Evolutionary conservation across 78 protist species (phyloP).

Genomic region (Cavenderia fasciculata): DNA sequence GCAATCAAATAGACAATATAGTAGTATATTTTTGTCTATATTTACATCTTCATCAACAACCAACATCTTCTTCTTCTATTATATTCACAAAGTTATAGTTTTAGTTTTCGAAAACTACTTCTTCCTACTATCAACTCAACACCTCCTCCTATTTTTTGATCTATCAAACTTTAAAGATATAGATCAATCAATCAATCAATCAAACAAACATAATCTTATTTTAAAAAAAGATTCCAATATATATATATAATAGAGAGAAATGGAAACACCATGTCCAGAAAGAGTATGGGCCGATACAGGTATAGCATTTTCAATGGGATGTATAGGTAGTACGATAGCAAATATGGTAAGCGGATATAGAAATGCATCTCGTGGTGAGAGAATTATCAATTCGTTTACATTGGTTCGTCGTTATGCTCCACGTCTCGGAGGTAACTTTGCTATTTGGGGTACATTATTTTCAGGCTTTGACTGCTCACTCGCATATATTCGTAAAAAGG

Average conservation of each 20-base stretch:
- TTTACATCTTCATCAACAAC: too few relatives aligned
- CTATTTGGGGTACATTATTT: constrained; percentile 45
- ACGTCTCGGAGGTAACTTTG: constrained; percentile 52
- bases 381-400: background rate
- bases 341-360: constrained; percentile 18
- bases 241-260: constrained; percentile 7
- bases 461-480: constrained; percentile 49
- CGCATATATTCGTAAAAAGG: constrained; percentile 42
- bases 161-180: background rate
- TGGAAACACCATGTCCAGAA: constrained; percentile 71
- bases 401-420: constrained; percentile 40
- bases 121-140: background rate
- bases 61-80: too few relatives aligned
- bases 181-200: background rate
- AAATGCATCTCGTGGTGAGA: constrained; percentile 22
- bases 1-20: too few relatives aligned
- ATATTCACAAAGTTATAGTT: too few relatives aligned
- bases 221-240: background rate
- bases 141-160: too few relatives aligned
- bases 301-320: constrained; percentile 55
- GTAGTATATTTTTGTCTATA: too few relatives aligned
- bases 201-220: background rate
- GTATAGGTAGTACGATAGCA: background rate
- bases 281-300: constrained; percentile 58
- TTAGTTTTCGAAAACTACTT: too few relatives aligned